These are phyloP conservation scores for Balakata baccata DNA, from an alignment of 345 rosid genomes.

Conservation along the genomic window DNA sequence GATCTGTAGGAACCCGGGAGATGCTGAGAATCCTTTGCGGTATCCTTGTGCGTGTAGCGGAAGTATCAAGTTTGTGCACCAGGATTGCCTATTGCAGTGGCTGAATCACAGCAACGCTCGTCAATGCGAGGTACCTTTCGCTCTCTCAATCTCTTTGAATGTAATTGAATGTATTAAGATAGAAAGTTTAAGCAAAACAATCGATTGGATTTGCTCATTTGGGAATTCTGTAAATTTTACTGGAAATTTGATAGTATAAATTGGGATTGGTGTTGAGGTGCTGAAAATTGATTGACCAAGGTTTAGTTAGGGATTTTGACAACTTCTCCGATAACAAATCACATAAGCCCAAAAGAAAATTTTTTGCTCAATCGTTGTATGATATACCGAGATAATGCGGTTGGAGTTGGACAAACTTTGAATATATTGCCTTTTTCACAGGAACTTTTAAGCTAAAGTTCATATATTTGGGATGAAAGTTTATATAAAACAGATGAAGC, in stretches of 20 bases:
- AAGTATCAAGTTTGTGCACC: constrained; percentile 96
- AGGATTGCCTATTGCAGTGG: constrained; percentile 99
- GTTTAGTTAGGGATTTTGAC: not conserved
- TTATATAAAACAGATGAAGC: not conserved
- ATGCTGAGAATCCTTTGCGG: constrained; percentile 78
- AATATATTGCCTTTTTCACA: not conserved
- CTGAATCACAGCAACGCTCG: constrained; percentile 98
- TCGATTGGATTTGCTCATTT: not conserved
- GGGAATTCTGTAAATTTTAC: constrained; percentile 1
- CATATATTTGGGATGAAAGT: constrained; percentile 4
- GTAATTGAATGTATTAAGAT: not conserved
- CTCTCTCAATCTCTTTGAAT: not conserved
- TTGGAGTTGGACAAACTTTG: not conserved
- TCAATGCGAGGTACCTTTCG: constrained; percentile 84
- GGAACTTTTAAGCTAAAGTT: not conserved
- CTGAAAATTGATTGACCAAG: constrained; percentile 5
- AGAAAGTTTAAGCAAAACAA: not conserved
- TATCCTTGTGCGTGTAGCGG: constrained; percentile 99
- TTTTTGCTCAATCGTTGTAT: not conserved
- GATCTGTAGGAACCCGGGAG: constrained; percentile 98
- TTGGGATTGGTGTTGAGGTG: not conserved
- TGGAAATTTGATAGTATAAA: not conserved
- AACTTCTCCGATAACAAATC: not conserved
- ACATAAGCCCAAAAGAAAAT: no score
- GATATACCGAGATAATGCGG: not conserved